Evolutionary conservation across 352 stramenopile species (phyloP).

Genomic region (Phytophthora podocarpi): DNA sequence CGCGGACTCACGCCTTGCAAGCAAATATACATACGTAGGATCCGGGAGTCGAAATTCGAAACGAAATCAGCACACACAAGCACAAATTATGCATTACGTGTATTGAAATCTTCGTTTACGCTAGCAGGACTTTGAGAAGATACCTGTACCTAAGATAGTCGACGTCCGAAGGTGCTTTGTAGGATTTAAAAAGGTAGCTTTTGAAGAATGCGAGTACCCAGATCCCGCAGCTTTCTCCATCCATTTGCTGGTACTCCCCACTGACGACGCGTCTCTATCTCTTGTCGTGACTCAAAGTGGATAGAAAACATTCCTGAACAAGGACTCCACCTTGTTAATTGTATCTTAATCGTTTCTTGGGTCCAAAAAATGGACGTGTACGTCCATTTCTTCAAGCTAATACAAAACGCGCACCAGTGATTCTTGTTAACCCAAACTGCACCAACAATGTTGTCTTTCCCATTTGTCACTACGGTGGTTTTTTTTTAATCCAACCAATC

Average conservation of each 20-base stretch:
- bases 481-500: background rate
- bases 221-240: constrained; percentile 1
- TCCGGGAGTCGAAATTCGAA: no score
- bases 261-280: constrained; percentile 1
- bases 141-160: constrained; percentile 4
- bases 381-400: background rate
- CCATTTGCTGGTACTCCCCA: background rate
- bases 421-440: background rate
- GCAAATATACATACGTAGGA: no score
- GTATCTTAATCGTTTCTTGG: background rate
- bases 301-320: background rate
- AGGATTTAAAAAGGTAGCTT: background rate
- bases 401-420: constrained; percentile 6
- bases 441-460: background rate
- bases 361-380: no score
- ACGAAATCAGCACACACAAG: no score
- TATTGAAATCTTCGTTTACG: no score
- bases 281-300: background rate
- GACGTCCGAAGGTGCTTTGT: background rate
- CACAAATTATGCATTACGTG: no score
- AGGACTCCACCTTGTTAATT: background rate
- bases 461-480: background rate
- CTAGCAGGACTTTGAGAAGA: no score
- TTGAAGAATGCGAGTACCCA: background rate
- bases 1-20: no score